Percentiles rank a stretch among this genome's conserved stretches.
phyloP scores from a whole-genome alignment of 176 grass and related monocot genomes.

The Ensete ventricosum region DNA sequence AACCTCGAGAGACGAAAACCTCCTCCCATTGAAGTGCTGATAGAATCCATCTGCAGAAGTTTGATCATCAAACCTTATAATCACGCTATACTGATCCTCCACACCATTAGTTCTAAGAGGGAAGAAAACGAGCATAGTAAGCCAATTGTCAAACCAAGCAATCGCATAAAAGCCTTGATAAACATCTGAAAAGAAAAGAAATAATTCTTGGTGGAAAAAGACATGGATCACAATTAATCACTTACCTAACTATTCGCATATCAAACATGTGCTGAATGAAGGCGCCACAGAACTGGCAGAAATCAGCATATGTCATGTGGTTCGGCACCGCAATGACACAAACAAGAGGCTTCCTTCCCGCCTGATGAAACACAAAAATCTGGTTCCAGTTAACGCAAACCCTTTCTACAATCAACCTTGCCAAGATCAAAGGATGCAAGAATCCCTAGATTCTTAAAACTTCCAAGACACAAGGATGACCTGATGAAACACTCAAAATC shows the following conservation, averaged over 20 bases:
- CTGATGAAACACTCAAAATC: too few species aligned
- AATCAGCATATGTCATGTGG: conserved; percentile 92
- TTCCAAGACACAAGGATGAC: too few species aligned
- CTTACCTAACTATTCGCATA: conserved; percentile 91
- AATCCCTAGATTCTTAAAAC: too few species aligned
- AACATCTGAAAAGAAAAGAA: not conserved
- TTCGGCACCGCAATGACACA: conserved; percentile 79
- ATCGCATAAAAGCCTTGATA: not conserved
- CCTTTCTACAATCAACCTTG: too few species aligned
- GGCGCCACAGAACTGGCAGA: conserved; percentile 65
- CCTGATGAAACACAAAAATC: conserved; percentile 24
- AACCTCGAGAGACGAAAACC: conserved; percentile 89
- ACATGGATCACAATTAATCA: not conserved
- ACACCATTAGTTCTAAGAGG: conserved; percentile 50
- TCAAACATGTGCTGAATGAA: conserved; percentile 72
- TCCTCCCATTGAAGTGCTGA: conserved; percentile 57
- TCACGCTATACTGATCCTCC: conserved; percentile 72
- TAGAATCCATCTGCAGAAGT: conserved; percentile 69
- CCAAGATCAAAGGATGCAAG: too few species aligned
- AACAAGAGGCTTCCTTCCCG: conserved; percentile 68
- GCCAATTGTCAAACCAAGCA: not conserved
- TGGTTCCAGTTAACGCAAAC: not conserved
- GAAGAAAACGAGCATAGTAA: not conserved
- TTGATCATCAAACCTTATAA: conserved; percentile 78
- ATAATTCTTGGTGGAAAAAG: not conserved